Percentiles rank a stretch among this genome's conserved stretches.
phyloP scores from a whole-genome alignment of 2,329 filamentous ascomycete genomes.

The Dryadomyces quercivorus region DNA sequence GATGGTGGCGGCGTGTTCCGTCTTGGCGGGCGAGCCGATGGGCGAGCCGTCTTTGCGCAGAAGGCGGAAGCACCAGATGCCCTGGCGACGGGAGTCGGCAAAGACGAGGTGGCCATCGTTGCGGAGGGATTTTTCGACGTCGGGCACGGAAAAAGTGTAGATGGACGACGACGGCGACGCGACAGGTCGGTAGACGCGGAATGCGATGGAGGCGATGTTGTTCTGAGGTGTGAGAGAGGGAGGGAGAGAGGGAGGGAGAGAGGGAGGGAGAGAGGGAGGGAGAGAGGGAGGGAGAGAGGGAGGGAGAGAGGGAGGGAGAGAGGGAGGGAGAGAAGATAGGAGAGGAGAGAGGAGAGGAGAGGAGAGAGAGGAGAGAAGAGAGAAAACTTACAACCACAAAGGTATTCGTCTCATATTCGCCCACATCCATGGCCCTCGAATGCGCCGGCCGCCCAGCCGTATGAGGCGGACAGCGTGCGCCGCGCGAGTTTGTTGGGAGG shows the following conservation, averaged over 20 bases:
- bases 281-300: neutral
- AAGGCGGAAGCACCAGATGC: conserved; percentile 44
- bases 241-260: neutral
- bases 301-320: neutral
- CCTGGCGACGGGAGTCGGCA: conserved; percentile 35
- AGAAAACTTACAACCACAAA: conserved; percentile 39
- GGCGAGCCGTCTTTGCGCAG: conserved; percentile 26
- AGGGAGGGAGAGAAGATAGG: neutral
- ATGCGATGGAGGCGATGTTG: conserved; percentile 42
- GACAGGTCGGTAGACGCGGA: conserved; percentile 41
- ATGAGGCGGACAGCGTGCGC: conserved; percentile 3
- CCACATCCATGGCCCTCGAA: conserved; percentile 39
- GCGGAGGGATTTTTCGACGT: conserved; percentile 38
- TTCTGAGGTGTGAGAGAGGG: conserved; percentile 24
- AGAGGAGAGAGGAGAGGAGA: neutral
- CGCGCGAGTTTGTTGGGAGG: neutral
- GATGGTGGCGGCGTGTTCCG: conserved; percentile 25
- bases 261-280: neutral
- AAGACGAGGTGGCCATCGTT: conserved; percentile 40
- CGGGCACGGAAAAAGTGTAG: conserved; percentile 33
- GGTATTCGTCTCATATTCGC: conserved; percentile 51
- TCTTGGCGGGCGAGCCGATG: conserved; percentile 12
- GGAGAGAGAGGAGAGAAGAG: neutral
- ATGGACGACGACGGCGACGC: conserved; percentile 26
- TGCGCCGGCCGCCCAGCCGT: conserved; percentile 8